Conservation (phyloP, 371 early-diverging fungal genomes). For the Haplosporangium sp. region DNA sequence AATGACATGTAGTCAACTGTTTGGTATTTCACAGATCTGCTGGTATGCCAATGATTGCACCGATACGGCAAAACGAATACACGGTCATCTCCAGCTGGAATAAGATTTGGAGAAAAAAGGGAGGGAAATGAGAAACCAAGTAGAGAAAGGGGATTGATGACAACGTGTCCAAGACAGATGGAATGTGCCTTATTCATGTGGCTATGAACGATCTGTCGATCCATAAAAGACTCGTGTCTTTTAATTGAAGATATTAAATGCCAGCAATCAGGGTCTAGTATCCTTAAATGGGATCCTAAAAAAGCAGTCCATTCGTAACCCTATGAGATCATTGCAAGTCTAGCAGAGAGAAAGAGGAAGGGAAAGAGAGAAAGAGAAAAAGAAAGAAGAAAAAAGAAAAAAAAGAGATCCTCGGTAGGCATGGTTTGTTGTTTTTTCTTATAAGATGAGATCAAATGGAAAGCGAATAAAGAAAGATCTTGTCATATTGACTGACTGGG, state of each 20-base stretch:
- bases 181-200: slow-evolving; percentile 5
- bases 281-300: too few relatives aligned
- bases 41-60: neutral
- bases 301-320: too few relatives aligned
- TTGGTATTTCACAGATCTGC: neutral
- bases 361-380: neutral
- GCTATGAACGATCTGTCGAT: neutral
- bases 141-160: neutral
- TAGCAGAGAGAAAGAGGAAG: neutral
- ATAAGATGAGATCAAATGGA: too few relatives aligned
- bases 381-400: neutral
- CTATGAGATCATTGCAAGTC: too few relatives aligned
- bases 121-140: neutral
- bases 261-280: too few relatives aligned
- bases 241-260: too few relatives aligned
- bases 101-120: neutral
- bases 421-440: too few relatives aligned
- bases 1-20: too few relatives aligned
- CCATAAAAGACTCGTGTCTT: neutral
- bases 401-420: neutral
- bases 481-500: too few relatives aligned
- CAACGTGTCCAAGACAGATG: neutral
- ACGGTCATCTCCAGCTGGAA: neutral
- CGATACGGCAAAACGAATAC: neutral
- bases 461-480: too few relatives aligned